Percentiles rank a stretch among this genome's conserved stretches.
Conservation (phyloP, 768 basidiomycete species). For the Boletales sp. region DNA sequence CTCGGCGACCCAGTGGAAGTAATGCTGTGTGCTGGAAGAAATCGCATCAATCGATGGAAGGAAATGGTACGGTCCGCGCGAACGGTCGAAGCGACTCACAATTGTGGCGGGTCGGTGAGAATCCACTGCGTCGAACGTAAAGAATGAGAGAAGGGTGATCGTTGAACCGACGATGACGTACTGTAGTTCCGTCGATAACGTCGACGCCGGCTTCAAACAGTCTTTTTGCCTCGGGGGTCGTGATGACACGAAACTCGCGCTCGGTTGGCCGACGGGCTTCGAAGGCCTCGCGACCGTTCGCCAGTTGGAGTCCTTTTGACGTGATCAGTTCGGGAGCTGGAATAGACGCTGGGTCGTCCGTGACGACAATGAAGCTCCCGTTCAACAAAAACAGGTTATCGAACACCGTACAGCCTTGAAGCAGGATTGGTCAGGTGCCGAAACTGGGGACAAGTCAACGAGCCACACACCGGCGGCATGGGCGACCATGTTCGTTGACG, state of each 20-base stretch:
- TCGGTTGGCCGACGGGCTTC: slow-evolving; percentile 67
- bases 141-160: neutral
- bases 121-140: slow-evolving; percentile 50
- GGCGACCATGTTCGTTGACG: slow-evolving; percentile 62
- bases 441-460: neutral
- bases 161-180: slow-evolving; percentile 30
- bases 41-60: neutral
- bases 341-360: slow-evolving; percentile 60
- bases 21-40: slow-evolving; percentile 71
- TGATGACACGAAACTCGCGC: slow-evolving; percentile 75
- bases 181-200: slow-evolving; percentile 74
- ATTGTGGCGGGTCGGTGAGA: slow-evolving; percentile 84
- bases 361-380: slow-evolving; percentile 79
- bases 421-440: neutral
- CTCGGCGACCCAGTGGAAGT: slow-evolving; percentile 93
- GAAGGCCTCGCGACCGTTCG: slow-evolving; percentile 52
- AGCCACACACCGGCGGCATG: slow-evolving; percentile 64
- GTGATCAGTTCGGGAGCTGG: slow-evolving; percentile 69
- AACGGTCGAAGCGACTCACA: slow-evolving; percentile 41
- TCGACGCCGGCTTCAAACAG: slow-evolving; percentile 74
- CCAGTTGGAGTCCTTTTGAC: slow-evolving; percentile 62
- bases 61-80: neutral
- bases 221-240: slow-evolving; percentile 56
- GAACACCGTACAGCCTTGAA: slow-evolving; percentile 84
- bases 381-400: slow-evolving; percentile 80